Conservation (phyloP, 441 rosid genomes). For the Brassica hybrid region DNA sequence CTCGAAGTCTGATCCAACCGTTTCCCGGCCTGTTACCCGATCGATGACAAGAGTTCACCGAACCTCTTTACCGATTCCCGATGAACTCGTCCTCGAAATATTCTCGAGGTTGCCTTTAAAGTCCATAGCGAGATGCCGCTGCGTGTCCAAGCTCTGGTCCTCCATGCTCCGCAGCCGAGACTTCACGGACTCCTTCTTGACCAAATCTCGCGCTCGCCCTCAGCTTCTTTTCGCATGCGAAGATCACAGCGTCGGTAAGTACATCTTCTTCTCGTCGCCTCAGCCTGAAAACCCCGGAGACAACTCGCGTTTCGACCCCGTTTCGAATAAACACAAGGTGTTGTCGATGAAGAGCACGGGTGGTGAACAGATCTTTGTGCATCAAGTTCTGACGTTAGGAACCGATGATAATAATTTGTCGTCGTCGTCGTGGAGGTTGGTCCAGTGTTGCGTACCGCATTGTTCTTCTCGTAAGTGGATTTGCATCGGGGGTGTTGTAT, state of each 20-base stretch:
- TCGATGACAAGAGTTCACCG: background rate
- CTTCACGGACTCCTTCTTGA: too few relatives aligned
- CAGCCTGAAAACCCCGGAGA: background rate
- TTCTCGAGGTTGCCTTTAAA: background rate
- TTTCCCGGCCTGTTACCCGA: background rate
- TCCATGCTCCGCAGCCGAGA: too few relatives aligned
- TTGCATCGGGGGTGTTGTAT: background rate
- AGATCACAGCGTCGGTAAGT: background rate
- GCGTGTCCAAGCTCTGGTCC: too few relatives aligned
- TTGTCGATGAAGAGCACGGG: background rate
- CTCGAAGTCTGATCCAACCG: background rate
- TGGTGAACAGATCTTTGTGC: background rate
- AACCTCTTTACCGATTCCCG: background rate
- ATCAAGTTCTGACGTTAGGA: background rate
- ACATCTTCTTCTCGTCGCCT: background rate
- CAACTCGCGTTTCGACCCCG: background rate
- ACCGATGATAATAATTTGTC: background rate
- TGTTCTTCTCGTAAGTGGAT: background rate
- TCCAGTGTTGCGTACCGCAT: background rate
- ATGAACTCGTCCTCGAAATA: background rate
- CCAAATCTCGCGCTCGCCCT: background rate
- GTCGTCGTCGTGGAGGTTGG: background rate
- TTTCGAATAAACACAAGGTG: too few relatives aligned
- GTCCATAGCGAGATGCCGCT: background rate
- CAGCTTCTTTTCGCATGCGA: background rate